Evolutionary conservation across 2,329 filamentous ascomycete genomes (phyloP).

Genomic region (Fusarium irregulare): DNA sequence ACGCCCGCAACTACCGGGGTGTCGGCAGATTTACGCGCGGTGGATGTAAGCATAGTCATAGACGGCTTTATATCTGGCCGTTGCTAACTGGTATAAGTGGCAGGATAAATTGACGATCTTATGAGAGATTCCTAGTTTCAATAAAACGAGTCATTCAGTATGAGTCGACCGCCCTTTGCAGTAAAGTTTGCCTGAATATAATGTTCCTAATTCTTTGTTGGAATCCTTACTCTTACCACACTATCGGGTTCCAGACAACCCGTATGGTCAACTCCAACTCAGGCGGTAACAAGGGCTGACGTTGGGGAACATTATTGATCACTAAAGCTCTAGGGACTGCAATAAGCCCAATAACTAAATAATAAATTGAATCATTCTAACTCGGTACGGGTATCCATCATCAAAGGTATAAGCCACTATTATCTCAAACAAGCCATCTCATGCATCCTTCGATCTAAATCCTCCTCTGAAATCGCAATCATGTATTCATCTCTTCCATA

Average conservation of each 20-base stretch:
- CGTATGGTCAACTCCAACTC: background rate
- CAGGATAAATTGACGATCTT: background rate
- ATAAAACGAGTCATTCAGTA: background rate
- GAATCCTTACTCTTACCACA: background rate
- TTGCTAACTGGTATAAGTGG: background rate
- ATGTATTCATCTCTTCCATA: background rate
- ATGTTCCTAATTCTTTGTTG: background rate
- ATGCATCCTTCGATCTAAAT: background rate
- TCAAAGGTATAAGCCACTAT: constrained; percentile 16
- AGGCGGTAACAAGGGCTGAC: constrained; percentile 9
- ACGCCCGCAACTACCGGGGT: background rate
- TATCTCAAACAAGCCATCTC: background rate
- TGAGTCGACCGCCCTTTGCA: too few relatives aligned
- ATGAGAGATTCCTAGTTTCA: background rate
- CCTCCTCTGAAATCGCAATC: constrained; percentile 4
- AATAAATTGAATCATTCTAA: constrained; percentile 4
- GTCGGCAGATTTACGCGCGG: background rate
- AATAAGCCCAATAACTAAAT: constrained; percentile 4
- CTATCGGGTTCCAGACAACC: background rate
- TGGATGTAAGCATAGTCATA: background rate
- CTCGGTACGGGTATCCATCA: constrained; percentile 23
- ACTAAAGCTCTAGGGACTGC: background rate
- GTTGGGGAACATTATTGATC: background rate
- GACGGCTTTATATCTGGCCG: background rate
- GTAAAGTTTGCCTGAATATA: background rate